Percentiles rank a stretch among this genome's conserved stretches.
phyloP scores from a whole-genome alignment of 1,139 yeast species.

The Ogataea hybrid region DNA sequence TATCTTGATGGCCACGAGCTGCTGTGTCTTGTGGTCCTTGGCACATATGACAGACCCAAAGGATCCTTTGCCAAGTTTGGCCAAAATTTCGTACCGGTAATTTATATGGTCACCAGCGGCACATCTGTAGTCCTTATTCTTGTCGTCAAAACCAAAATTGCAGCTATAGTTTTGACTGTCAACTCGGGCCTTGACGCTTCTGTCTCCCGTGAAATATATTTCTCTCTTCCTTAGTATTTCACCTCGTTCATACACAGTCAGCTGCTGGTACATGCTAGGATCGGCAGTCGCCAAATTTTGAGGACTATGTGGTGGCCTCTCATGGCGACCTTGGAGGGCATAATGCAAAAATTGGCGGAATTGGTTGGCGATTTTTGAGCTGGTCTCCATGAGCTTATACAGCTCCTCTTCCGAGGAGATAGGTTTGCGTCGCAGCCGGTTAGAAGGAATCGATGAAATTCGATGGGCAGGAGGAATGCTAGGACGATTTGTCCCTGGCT shows the following conservation, averaged over 20 bases:
- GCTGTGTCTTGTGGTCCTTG: conserved; percentile 59
- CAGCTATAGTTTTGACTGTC: conserved; percentile 43
- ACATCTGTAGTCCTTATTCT: conserved; percentile 59
- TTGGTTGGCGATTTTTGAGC: conserved; percentile 6
- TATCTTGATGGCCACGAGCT: conserved; percentile 68
- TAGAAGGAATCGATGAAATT: background rate
- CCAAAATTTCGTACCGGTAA: conserved; percentile 64
- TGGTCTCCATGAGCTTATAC: conserved; percentile 6
- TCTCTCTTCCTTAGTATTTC: conserved; percentile 46
- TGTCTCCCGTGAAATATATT: conserved; percentile 40
- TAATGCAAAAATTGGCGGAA: conserved; percentile 14
- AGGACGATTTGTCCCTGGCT: background rate
- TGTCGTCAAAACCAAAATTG: conserved; percentile 77
- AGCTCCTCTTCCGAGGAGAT: conserved; percentile 14
- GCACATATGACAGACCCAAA: conserved; percentile 81
- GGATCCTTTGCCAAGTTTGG: conserved; percentile 72
- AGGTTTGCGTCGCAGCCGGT: background rate
- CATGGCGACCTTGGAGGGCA: background rate
- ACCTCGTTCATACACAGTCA: conserved; percentile 52
- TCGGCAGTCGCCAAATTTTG: conserved; percentile 15
- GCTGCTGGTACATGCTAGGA: conserved; percentile 24
- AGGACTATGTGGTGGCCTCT: background rate
- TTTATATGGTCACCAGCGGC: conserved; percentile 69
- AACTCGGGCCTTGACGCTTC: conserved; percentile 30
- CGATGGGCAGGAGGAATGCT: background rate